Conservation (phyloP, 164 flowering plant genomes). For the Stephania cephalantha region DNA sequence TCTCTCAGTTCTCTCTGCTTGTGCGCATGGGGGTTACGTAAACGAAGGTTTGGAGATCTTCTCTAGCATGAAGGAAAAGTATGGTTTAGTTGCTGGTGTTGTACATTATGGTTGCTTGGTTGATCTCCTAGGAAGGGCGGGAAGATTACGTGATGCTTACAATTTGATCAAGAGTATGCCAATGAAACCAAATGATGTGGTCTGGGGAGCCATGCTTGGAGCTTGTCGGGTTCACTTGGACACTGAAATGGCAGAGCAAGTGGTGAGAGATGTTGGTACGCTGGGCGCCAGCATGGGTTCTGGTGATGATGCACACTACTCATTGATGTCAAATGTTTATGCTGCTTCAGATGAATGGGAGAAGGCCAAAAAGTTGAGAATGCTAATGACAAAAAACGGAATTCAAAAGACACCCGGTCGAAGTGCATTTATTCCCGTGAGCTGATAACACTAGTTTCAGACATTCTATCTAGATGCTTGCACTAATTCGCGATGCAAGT, state of each 20-base stretch:
- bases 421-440: conserved; percentile 32
- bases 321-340: conserved; percentile 57
- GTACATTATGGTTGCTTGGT: conserved; percentile 75
- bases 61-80: conserved; percentile 43
- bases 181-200: conserved; percentile 48
- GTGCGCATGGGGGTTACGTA: conserved; percentile 66
- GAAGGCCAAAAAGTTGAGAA: conserved; percentile 51
- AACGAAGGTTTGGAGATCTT: conserved; percentile 52
- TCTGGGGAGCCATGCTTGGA: conserved; percentile 69
- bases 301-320: conserved; percentile 34
- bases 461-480: neutral
- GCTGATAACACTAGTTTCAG: conserved; percentile 13
- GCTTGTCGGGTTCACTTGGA: conserved; percentile 54
- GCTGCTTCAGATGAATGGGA: conserved; percentile 69
- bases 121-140: conserved; percentile 66
- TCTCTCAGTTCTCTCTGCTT: conserved; percentile 57
- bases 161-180: conserved; percentile 54
- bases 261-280: conserved; percentile 29
- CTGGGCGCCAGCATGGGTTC: conserved; percentile 7
- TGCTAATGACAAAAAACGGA: conserved; percentile 30
- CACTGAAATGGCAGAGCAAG: conserved; percentile 31
- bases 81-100: conserved; percentile 33
- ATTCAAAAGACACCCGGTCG: conserved; percentile 39
- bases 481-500: neutral
- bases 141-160: conserved; percentile 55